phyloP scores from a whole-genome alignment of 2,329 filamentous ascomycete genomes.

The Cladosporium sp. region DNA sequence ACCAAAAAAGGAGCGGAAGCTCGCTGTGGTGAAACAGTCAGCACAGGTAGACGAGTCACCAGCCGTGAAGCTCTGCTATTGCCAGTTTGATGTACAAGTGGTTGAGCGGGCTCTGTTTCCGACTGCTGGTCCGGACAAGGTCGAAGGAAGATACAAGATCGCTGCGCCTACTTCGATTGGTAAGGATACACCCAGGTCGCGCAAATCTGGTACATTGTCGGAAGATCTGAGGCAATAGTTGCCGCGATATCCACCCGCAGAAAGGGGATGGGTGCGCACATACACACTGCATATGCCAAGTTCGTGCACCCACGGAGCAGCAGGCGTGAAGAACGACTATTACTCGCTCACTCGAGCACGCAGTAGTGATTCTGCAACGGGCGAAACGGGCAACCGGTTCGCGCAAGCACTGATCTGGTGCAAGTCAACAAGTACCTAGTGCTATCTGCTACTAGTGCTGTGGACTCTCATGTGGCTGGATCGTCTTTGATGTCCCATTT shows the following conservation, averaged over 20 bases:
- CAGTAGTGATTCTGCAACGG: conserved; percentile 4
- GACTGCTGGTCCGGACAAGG: neutral
- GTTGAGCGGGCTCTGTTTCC: neutral
- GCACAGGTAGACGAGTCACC: conserved; percentile 3
- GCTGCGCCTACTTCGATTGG: neutral
- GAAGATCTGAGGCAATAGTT: neutral
- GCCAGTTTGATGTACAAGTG: neutral
- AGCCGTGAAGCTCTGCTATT: neutral
- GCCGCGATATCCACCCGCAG: neutral
- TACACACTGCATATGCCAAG: neutral
- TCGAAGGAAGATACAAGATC: neutral
- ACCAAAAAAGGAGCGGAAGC: neutral
- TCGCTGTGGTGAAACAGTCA: conserved; percentile 8
- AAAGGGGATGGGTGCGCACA: neutral
- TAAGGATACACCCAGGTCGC: neutral
- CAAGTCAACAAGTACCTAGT: neutral
- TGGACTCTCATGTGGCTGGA: neutral
- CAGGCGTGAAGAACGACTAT: neutral
- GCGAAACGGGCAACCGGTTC: conserved; percentile 2
- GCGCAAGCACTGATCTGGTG: conserved; percentile 1
- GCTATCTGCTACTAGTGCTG: neutral
- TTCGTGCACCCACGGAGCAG: neutral
- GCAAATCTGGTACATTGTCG: neutral
- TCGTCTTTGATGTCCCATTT: neutral
- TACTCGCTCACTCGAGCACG: neutral